These are phyloP conservation scores for Umbilicus rupestris DNA, from an alignment of 164 flowering plant species.

Conservation along the genomic window DNA sequence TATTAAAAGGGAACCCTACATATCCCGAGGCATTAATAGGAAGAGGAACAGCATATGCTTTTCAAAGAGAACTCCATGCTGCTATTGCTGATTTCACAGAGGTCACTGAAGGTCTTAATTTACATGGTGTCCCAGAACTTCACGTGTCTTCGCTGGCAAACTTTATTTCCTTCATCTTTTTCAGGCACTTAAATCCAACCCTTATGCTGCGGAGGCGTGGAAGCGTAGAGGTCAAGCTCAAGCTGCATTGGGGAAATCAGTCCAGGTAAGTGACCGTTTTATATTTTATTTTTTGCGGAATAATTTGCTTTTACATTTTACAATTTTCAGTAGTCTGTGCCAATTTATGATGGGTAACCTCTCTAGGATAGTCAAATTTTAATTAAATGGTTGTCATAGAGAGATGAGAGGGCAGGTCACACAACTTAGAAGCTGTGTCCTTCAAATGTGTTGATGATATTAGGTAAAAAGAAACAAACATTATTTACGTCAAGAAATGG, in stretches of 20 bases:
- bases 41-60: constrained; percentile 96
- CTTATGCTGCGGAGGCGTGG: constrained; percentile 95
- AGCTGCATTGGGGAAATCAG: constrained; percentile 85
- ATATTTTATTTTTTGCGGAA: neutral
- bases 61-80: constrained; percentile 71
- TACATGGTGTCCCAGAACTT: neutral
- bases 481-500: no score
- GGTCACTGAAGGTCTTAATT: constrained; percentile 28
- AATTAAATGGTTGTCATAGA: no score
- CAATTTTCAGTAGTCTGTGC: no score
- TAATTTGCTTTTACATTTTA: neutral
- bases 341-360: no score
- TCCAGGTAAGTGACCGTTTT: constrained; percentile 38
- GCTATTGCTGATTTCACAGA: constrained; percentile 87
- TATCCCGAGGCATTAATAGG: constrained; percentile 95
- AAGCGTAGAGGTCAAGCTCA: constrained; percentile 96
- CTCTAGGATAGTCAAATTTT: no score
- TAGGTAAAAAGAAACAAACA: no score
- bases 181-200: constrained; percentile 75
- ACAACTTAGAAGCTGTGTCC: no score
- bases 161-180: constrained; percentile 9
- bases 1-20: constrained; percentile 66
- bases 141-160: constrained; percentile 2
- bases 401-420: no score
- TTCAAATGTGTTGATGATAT: no score